Conservation (phyloP, 2,329 filamentous ascomycete species). For the Colletotrichum sp. region DNA sequence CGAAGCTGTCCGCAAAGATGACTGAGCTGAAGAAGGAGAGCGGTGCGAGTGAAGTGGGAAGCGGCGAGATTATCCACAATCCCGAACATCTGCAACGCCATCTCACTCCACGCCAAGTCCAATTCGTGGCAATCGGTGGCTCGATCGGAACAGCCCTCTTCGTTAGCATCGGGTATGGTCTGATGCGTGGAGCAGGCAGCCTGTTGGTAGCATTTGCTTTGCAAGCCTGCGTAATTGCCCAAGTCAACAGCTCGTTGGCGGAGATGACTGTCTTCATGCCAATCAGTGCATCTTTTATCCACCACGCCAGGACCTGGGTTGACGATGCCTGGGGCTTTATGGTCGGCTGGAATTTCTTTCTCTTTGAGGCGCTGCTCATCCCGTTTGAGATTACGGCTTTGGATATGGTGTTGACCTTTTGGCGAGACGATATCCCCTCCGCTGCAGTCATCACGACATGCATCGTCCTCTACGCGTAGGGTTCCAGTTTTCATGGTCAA, state of each 20-base stretch:
- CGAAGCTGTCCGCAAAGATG: not conserved
- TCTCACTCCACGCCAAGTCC: not conserved
- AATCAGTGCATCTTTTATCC: conserved; percentile 47
- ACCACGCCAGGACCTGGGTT: conserved; percentile 54
- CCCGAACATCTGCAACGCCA: not conserved
- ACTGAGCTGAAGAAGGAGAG: not conserved
- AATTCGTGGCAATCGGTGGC: not conserved
- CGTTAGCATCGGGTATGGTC: not conserved
- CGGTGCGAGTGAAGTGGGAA: not conserved
- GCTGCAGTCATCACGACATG: conserved; percentile 20
- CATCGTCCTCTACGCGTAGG: conserved; percentile 1
- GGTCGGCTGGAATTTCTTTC: conserved; percentile 55
- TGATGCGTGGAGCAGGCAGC: not conserved
- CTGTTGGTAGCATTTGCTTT: not conserved
- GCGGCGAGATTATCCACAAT: not conserved
- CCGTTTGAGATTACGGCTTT: conserved; percentile 56
- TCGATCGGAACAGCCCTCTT: not conserved
- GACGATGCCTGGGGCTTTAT: conserved; percentile 54
- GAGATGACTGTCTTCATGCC: conserved; percentile 32
- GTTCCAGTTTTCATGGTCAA: not conserved
- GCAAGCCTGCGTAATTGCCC: conserved; percentile 25
- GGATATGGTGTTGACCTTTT: conserved; percentile 41
- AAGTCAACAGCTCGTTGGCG: conserved; percentile 44
- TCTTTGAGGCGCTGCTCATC: conserved; percentile 55
- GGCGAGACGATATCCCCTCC: conserved; percentile 33